These are phyloP conservation scores for Cryptosporidium ryanae DNA, from an alignment of 169 alveolate genomes.

Conservation along the genomic window DNA sequence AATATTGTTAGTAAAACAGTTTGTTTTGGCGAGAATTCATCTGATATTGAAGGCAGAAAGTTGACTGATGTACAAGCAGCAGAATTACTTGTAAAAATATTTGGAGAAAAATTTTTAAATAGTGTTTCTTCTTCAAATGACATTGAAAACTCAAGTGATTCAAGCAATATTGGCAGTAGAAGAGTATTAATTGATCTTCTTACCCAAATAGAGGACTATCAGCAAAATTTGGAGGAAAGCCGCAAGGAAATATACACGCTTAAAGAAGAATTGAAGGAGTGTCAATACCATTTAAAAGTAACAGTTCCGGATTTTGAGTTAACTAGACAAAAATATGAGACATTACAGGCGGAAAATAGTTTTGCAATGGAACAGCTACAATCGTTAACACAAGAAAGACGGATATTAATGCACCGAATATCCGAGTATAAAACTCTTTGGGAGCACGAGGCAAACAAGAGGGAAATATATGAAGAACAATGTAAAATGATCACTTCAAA, in stretches of 20 bases:
- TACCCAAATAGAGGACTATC: conserved; percentile 57
- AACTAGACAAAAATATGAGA: conserved; percentile 43
- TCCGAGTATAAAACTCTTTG: conserved; percentile 51
- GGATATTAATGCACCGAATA: conserved; percentile 25
- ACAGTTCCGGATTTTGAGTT: conserved; percentile 62
- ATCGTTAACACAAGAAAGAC: conserved; percentile 55
- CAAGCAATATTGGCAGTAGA: neutral
- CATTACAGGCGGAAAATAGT: conserved; percentile 52
- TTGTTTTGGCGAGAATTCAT: neutral
- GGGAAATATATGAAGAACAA: conserved; percentile 60
- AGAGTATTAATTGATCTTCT: conserved; percentile 35
- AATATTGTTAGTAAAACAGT: neutral
- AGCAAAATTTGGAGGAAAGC: conserved; percentile 17
- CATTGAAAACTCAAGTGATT: neutral
- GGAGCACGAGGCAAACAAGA: conserved; percentile 62
- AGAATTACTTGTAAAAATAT: conserved; percentile 24
- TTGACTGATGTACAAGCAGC: conserved; percentile 41
- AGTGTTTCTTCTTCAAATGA: neutral
- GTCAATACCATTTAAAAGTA: conserved; percentile 37
- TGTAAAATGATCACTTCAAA: conserved; percentile 36
- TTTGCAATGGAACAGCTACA: conserved; percentile 52
- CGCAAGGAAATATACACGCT: conserved; percentile 6
- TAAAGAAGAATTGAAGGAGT: conserved; percentile 38
- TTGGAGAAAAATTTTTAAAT: conserved; percentile 40
- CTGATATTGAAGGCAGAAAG: neutral